Base-by-base conservation (phyloP, 495 filamentous ascomycete genomes). In the Mytilinidion resinicola region DNA sequence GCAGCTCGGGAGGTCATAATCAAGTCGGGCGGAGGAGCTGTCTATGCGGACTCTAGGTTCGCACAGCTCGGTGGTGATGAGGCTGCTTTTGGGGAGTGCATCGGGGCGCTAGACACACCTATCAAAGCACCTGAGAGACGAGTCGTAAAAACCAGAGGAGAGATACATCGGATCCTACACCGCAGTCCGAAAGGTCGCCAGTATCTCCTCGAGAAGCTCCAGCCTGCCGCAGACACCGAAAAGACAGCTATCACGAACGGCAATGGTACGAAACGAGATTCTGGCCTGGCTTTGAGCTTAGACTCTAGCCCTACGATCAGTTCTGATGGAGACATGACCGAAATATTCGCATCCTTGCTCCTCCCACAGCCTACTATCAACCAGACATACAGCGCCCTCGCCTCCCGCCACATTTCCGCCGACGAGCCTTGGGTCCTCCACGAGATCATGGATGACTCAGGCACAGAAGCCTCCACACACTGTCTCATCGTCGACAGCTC, bases 321-420 rank as follows among this genome's bases (percentile, higher is more conserved):
- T 1, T 20, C 15, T 12, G 15, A 20, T 5, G 48, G 19, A 51
- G 25, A n/a, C 7, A 33, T 34, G 33, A n/a, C 7, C 12, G 17
- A 25, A 53, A 53, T n/a, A 3, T 30, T 3, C 25, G 25, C 25
- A 6, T 30, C 25, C 25, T 30, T 30, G 15, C 14, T 25, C 19
- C 17, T 53, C 19, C 53, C 53, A 43, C 36, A 19, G n/a, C 39
- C 36, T 17, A 55, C 53, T 6, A 55, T 55, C 37, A 55, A 55
- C 39, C 37, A 55, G 34, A 55, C 53, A 15, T 55, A 55, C 20
- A 15, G 21, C 53, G 19, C 39, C 21, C 20, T 55, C 10, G 53
- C 53, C 4, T 36, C 12, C 9, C 14, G 42, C 10, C 9, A 38
- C 2, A 55, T 55, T 15, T 55, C 53, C 17, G 25, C 42, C 19